Evolutionary conservation across 1,139 yeast species (phyloP).

Genomic region (Blastobotrys buckinghamii): DNA sequence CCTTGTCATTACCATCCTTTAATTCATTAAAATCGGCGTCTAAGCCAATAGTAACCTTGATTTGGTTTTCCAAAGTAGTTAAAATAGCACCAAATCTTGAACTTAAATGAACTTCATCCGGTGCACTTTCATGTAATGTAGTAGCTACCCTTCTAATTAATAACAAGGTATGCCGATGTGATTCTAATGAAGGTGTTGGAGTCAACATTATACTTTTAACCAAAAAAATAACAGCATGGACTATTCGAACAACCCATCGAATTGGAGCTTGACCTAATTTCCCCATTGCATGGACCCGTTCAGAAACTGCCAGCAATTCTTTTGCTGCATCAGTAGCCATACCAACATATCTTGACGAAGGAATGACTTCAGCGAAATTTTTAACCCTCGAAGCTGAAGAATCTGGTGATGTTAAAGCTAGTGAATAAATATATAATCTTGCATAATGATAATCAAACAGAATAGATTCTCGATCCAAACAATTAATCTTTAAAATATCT

Average conservation of each 20-base stretch:
- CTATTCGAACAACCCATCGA: slow-evolving; percentile 81
- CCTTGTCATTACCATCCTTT: background rate
- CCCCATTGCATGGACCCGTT: slow-evolving; percentile 56
- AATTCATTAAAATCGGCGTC: background rate
- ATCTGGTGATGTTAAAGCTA: slow-evolving; percentile 46
- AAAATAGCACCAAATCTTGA: slow-evolving; percentile 75
- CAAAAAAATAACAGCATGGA: slow-evolving; percentile 85
- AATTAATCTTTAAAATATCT: slow-evolving; percentile 46
- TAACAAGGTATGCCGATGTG: slow-evolving; percentile 56
- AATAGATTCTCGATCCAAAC: slow-evolving; percentile 63
- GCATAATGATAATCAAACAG: slow-evolving; percentile 81
- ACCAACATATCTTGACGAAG: slow-evolving; percentile 71
- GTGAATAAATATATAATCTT: slow-evolving; percentile 72
- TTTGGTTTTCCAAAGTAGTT: slow-evolving; percentile 71
- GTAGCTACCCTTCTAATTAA: slow-evolving; percentile 70
- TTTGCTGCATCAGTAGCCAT: slow-evolving; percentile 81
- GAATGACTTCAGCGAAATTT: slow-evolving; percentile 59
- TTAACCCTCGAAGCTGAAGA: slow-evolving; percentile 36
- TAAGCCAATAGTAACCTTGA: slow-evolving; percentile 37
- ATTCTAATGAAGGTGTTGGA: slow-evolving; percentile 41
- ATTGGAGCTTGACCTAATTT: slow-evolving; percentile 78
- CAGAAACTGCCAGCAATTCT: slow-evolving; percentile 67
- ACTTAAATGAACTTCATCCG: slow-evolving; percentile 82
- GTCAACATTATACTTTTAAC: slow-evolving; percentile 62
- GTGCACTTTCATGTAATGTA: slow-evolving; percentile 74